Evolutionary conservation across 495 filamentous ascomycete genomes (phyloP).

Genomic region (Hyaloscypha hepaticicola): DNA sequence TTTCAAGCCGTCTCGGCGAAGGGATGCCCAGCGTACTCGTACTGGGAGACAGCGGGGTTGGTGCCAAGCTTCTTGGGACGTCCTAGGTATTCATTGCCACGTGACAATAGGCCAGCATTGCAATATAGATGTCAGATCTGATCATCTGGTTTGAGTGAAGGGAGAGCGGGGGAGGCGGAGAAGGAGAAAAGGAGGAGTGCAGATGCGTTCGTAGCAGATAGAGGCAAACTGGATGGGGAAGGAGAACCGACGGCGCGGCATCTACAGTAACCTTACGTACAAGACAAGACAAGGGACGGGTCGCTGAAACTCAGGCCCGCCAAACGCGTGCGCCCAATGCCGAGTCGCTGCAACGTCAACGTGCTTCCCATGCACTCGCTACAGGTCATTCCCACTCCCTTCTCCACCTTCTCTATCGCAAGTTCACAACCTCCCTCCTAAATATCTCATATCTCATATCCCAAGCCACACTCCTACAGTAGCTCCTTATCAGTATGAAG

Average conservation of each 20-base stretch:
- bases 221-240: neutral
- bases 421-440: neutral
- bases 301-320: neutral
- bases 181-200: neutral
- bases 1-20: neutral
- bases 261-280: too few relatives aligned
- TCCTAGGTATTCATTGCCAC: neutral
- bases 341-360: neutral
- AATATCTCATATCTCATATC: too few relatives aligned
- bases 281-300: neutral
- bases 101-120: neutral
- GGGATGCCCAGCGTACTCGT: neutral
- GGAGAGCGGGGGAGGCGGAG: neutral
- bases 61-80: too few relatives aligned
- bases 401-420: neutral
- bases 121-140: neutral
- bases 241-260: neutral
- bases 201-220: too few relatives aligned
- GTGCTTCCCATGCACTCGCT: too few relatives aligned
- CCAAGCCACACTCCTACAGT: too few relatives aligned
- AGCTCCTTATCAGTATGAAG: too few relatives aligned
- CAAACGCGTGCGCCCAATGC: neutral
- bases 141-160: neutral
- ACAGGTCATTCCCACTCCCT: too few relatives aligned
- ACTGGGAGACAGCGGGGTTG: neutral